Evolutionary conservation across 768 basidiomycete genomes (phyloP).

Genomic region (Sarcodon aspratus): DNA sequence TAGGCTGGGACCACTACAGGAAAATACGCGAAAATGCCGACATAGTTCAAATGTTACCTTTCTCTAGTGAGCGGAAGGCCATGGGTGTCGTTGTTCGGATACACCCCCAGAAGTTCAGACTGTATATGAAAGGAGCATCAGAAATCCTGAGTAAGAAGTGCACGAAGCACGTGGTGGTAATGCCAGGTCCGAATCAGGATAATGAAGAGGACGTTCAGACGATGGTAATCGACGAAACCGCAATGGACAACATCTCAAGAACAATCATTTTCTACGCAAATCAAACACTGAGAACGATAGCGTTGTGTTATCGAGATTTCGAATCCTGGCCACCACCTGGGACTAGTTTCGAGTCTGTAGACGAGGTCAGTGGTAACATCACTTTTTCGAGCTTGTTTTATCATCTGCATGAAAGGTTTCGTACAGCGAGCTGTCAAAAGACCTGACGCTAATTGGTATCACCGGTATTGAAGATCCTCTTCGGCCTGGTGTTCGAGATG

Average conservation of each 20-base stretch:
- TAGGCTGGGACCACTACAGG: slow-evolving; percentile 66
- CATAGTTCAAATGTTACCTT: slow-evolving; percentile 83
- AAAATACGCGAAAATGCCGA: slow-evolving; percentile 46
- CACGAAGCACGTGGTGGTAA: slow-evolving; percentile 62
- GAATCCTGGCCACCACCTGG: slow-evolving; percentile 71
- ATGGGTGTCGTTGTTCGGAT: slow-evolving; percentile 84
- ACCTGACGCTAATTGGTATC: slow-evolving; percentile 81
- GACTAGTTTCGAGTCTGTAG: slow-evolving; percentile 24
- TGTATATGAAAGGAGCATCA: slow-evolving; percentile 88
- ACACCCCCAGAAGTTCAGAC: slow-evolving; percentile 41
- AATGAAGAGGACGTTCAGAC: slow-evolving; percentile 35
- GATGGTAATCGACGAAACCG: slow-evolving; percentile 48
- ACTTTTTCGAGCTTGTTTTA: neutral
- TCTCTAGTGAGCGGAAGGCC: slow-evolving; percentile 86
- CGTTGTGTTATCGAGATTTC: slow-evolving; percentile 88
- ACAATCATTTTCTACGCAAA: slow-evolving; percentile 98
- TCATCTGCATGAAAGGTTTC: slow-evolving; percentile 32
- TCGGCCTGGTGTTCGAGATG: slow-evolving; percentile 78
- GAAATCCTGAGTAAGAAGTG: slow-evolving; percentile 85
- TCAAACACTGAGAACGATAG: slow-evolving; percentile 90
- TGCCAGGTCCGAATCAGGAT: slow-evolving; percentile 7
- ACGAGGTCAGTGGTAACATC: slow-evolving; percentile 35
- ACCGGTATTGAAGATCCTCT: slow-evolving; percentile 96
- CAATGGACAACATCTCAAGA: slow-evolving; percentile 73
- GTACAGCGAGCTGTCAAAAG: slow-evolving; percentile 54